A percentile compares a stretch with the other conserved stretches of the same genome.
Evolutionary conservation across 441 rosid species (phyloP).

Genomic region (Hypseocharis bilobata): DNA sequence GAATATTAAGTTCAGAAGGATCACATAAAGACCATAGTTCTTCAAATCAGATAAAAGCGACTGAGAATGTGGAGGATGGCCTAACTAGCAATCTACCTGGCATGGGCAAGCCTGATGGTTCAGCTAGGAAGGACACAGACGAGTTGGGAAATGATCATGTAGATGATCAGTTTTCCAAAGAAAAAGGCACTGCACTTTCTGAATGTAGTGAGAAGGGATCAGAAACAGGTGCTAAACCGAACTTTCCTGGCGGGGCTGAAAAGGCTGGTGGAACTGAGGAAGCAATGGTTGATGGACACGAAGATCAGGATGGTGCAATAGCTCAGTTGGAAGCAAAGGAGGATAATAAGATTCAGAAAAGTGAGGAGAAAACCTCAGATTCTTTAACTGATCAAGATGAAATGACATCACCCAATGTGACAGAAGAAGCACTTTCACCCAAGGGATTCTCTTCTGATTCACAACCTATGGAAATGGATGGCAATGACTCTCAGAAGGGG

Average conservation of each 20-base stretch:
- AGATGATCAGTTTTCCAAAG: conserved; percentile 30
- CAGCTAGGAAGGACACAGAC: conserved; percentile 28
- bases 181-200: conserved; percentile 32
- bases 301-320: conserved; percentile 34
- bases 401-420: conserved; percentile 26
- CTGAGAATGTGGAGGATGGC: conserved; percentile 35
- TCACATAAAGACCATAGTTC: conserved; percentile 32
- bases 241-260: conserved; percentile 28
- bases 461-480: conserved; percentile 44
- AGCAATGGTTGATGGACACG: conserved; percentile 28
- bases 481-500: conserved; percentile 38
- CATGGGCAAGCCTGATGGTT: conserved; percentile 31
- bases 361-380: conserved; percentile 38
- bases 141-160: conserved; percentile 37
- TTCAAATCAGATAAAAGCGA: conserved; percentile 34
- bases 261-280: conserved; percentile 31
- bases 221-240: conserved; percentile 29
- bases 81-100: conserved; percentile 29
- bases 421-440: conserved; percentile 37
- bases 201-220: conserved; percentile 33
- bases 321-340: conserved; percentile 35
- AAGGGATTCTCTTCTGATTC: conserved; percentile 39
- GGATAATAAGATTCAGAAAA: conserved; percentile 30
- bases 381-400: conserved; percentile 43
- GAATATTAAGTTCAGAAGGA: conserved; percentile 26